Evolutionary conservation across 345 rosid genomes (phyloP).

Genomic region (Alliaria petiolata): DNA sequence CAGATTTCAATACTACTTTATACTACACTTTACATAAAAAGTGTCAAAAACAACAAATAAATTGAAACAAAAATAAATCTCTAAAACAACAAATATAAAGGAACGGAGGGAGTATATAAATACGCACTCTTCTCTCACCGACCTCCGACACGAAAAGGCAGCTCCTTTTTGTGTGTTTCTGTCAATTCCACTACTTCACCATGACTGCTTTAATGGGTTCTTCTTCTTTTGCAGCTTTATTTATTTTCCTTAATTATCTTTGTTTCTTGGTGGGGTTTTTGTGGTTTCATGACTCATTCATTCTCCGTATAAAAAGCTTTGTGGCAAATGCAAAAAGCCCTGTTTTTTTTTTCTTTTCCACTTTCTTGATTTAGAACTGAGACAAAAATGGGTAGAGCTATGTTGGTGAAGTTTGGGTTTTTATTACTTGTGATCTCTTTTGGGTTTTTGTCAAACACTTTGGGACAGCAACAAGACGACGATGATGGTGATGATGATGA

Average conservation of each 20-base stretch:
- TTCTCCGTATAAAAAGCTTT: conserved; percentile 10
- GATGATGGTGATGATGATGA: conserved; percentile 40
- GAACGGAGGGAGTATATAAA: too few relatives aligned
- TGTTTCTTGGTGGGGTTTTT: conserved; percentile 18
- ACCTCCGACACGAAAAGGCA: conserved; percentile 33
- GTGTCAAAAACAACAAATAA: too few relatives aligned
- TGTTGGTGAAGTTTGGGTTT: conserved; percentile 32
- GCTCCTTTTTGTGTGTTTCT: conserved; percentile 13
- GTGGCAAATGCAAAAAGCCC: neutral
- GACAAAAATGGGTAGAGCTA: conserved; percentile 38
- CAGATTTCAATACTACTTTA: too few relatives aligned
- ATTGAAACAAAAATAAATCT: too few relatives aligned
- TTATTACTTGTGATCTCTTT: conserved; percentile 31
- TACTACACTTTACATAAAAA: too few relatives aligned
- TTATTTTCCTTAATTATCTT: conserved; percentile 18
- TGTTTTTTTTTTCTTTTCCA: neutral
- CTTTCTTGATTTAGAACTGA: conserved; percentile 17
- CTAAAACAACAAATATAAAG: too few relatives aligned
- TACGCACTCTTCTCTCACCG: conserved; percentile 34
- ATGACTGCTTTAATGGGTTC: conserved; percentile 32
- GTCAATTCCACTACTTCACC: conserved; percentile 24
- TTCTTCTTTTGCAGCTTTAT: conserved; percentile 28
- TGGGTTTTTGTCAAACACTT: conserved; percentile 28
- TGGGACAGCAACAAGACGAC: conserved; percentile 32
- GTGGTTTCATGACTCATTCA: conserved; percentile 15